Evolutionary conservation across 148 eudicot genomes (phyloP), one percentile per base, ranked within the genome.

Genomic region (Rhododendron ferrugineum): DNA sequence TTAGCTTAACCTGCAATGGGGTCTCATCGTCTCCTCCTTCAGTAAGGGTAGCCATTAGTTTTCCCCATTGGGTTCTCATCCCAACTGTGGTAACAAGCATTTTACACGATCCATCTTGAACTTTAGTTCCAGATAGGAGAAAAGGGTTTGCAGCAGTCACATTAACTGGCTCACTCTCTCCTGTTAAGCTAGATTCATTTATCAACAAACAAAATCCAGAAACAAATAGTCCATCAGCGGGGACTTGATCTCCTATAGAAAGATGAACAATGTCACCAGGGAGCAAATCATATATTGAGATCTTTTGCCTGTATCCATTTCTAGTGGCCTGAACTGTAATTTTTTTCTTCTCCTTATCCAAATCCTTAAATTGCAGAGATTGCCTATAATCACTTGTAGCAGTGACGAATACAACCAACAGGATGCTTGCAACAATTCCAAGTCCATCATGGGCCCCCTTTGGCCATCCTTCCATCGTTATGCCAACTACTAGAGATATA

Each of bases 21-120:
- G 98, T 95, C 92, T 97, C 99, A 88, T 97, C 93, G 81, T 94
- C 96, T 70, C 98, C 95, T 2, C 91, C 95, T 58, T 95, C 95
- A 82, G 88, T 92, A 11, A 97, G 88, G 80, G 99, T 97, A 89
- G 92, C 99, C 98, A 97, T 95, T 82, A 97, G 83, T 77, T 93
- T 93, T 85, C 99, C 99, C 98, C 98, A 97, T 90, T 97, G 98
- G 32, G 98, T 95, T 90, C 93, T 93, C 99, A 97, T 97, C 60
- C 99, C 99, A 83, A 97, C 99, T n/a, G 98, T 91, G 74, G 98
- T 92, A 77, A 97, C 98, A 32, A 97, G 86, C 99, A 97, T 97
- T 85, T 91, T 92, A 86, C 88, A 96, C 37, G 96, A 92, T 2
- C 99, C 99, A 88, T 97, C 98, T 92, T 93, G 98, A 66, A 97